These are phyloP conservation scores for Neurospora sp. DNA, from an alignment of 495 filamentous ascomycete species.

Conservation along the genomic window DNA sequence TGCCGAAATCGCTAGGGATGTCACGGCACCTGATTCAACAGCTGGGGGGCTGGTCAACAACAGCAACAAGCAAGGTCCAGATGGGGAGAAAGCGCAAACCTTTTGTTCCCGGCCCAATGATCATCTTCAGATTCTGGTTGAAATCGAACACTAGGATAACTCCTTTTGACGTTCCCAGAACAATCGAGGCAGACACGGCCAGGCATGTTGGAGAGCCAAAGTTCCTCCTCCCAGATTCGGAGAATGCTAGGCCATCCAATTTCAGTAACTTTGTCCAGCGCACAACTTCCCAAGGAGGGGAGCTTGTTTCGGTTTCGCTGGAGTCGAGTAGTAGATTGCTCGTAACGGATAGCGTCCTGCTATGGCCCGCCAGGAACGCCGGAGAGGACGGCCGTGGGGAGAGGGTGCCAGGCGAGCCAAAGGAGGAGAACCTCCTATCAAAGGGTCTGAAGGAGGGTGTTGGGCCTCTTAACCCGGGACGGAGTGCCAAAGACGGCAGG, in stretches of 20 bases:
- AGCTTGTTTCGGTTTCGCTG: slow-evolving; percentile 53
- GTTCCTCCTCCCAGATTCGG: slow-evolving; percentile 86
- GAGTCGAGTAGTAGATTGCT: slow-evolving; percentile 47
- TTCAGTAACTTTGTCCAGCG: slow-evolving; percentile 92
- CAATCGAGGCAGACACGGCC: slow-evolving; percentile 80
- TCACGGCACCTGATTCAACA: slow-evolving; percentile 81
- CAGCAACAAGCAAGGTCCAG: background rate
- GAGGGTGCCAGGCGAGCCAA: slow-evolving; percentile 45
- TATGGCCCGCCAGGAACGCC: slow-evolving; percentile 63
- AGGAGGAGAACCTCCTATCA: slow-evolving; percentile 86
- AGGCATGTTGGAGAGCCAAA: slow-evolving; percentile 90
- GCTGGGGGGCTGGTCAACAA: slow-evolving; percentile 41
- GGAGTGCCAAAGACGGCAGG: slow-evolving; percentile 34
- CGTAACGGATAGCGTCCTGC: slow-evolving; percentile 62
- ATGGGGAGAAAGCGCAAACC: slow-evolving; percentile 39
- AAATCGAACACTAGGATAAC: slow-evolving; percentile 95
- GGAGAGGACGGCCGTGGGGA: slow-evolving; percentile 68
- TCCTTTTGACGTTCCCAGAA: slow-evolving; percentile 86
- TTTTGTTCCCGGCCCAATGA: slow-evolving; percentile 91
- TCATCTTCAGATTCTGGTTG: slow-evolving; percentile 84
- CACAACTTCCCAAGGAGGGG: slow-evolving; percentile 90
- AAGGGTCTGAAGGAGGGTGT: slow-evolving; percentile 85
- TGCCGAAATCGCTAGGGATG: slow-evolving; percentile 80
- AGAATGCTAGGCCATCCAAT: slow-evolving; percentile 80
- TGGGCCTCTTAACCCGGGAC: slow-evolving; percentile 43